Evolutionary conservation across 1,284 basidiomycete species (phyloP).

Genomic region (Entoloma clypeatum): DNA sequence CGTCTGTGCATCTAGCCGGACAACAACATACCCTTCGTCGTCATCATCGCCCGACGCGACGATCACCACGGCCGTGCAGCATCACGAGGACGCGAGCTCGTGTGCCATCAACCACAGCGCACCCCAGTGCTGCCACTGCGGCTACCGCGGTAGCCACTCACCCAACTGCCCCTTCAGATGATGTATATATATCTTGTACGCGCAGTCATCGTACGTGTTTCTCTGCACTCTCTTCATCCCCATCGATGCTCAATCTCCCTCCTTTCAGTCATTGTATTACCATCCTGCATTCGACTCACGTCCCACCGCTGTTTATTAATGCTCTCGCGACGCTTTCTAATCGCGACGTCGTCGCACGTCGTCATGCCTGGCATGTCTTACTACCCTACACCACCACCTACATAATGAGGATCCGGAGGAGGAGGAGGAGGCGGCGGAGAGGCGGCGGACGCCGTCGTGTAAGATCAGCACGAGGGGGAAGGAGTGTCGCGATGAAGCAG

Average conservation of each 20-base stretch:
- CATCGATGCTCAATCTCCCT: not conserved
- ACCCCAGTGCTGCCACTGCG: conserved; percentile 75
- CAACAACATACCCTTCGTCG: conserved; percentile 10
- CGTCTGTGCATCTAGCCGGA: conserved; percentile 3
- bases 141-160: conserved; percentile 63
- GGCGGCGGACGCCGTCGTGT: too few species aligned
- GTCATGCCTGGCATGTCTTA: too few species aligned
- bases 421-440: too few species aligned
- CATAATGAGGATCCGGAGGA: too few species aligned
- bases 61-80: conserved; percentile 13
- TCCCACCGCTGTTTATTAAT: too few species aligned
- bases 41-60: conserved; percentile 14
- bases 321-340: too few species aligned
- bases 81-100: conserved; percentile 16
- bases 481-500: too few species aligned
- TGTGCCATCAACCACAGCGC: conserved; percentile 41
- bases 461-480: conserved; percentile 13
- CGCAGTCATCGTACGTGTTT: conserved; percentile 14
- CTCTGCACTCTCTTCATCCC: conserved; percentile 1
- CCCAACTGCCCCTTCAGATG: conserved; percentile 64
- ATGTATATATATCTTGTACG: conserved; percentile 20
- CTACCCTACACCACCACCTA: conserved; percentile 11
- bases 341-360: too few species aligned
- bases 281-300: too few species aligned
- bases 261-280: not conserved